Evolutionary conservation across 495 filamentous ascomycete genomes (phyloP).

Genomic region (Penicillium tannophilum): DNA sequence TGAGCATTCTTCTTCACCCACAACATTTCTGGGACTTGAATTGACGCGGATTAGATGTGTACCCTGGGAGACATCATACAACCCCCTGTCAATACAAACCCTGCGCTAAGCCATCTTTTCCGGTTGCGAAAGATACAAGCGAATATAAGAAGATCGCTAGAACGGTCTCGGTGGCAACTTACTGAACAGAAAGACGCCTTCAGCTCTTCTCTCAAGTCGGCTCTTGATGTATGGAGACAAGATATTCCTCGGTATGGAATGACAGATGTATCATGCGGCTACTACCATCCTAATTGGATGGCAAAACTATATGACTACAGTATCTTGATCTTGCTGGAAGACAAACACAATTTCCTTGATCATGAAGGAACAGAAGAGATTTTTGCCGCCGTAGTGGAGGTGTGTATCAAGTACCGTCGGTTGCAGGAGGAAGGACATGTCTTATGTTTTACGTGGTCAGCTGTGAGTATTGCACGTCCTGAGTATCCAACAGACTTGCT

Average conservation of each 20-base stretch:
- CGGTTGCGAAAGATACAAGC: slow-evolving; percentile 36
- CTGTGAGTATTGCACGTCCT: slow-evolving; percentile 22
- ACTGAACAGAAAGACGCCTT: slow-evolving; percentile 16
- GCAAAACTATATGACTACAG: slow-evolving; percentile 38
- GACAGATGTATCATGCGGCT: slow-evolving; percentile 26
- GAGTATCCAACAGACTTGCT: slow-evolving; percentile 1
- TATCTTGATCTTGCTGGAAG: slow-evolving; percentile 35
- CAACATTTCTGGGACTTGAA: not conserved
- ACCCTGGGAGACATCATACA: slow-evolving; percentile 31
- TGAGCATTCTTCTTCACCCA: not conserved
- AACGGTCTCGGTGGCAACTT: slow-evolving; percentile 15
- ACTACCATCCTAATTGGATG: slow-evolving; percentile 37
- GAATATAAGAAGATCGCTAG: slow-evolving; percentile 31
- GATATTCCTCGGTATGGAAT: slow-evolving; percentile 37
- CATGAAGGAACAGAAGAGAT: slow-evolving; percentile 32
- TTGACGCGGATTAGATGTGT: slow-evolving; percentile 25
- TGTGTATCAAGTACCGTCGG: slow-evolving; percentile 30
- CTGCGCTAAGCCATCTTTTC: slow-evolving; percentile 33
- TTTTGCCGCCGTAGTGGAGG: slow-evolving; percentile 32
- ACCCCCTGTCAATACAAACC: slow-evolving; percentile 22
- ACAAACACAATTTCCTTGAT: slow-evolving; percentile 28
- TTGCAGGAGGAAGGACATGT: slow-evolving; percentile 39
- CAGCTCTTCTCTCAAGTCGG: slow-evolving; percentile 28
- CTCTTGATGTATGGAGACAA: slow-evolving; percentile 32
- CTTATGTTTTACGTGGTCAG: slow-evolving; percentile 41